Evolutionary conservation across 768 basidiomycete genomes (phyloP).

Genomic region (Pisolithus tinctorius): DNA sequence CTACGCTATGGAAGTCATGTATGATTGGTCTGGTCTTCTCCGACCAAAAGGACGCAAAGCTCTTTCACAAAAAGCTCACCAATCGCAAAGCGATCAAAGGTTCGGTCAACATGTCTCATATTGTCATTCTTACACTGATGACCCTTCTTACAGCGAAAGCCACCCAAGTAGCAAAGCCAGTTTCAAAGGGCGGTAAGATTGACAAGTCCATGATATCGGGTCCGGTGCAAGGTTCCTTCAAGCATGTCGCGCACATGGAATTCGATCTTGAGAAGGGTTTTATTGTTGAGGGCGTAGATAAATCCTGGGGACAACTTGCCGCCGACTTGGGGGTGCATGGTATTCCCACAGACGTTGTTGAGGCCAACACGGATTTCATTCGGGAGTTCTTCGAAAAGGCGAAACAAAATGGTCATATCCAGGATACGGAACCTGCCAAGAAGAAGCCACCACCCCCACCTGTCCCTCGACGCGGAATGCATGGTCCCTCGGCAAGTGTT

Average conservation of each 20-base stretch:
- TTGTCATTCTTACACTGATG: conserved; percentile 3
- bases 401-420: conserved; percentile 25
- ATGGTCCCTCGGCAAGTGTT: conserved; percentile 19
- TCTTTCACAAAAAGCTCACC: conserved; percentile 80
- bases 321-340: conserved; percentile 58
- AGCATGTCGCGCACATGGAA: conserved; percentile 93
- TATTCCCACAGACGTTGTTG: conserved; percentile 60
- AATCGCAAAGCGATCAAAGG: conserved; percentile 56
- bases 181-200: conserved; percentile 65
- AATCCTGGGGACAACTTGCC: conserved; percentile 78
- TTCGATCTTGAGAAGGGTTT: conserved; percentile 85
- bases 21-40: conserved; percentile 91
- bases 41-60: conserved; percentile 77
- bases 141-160: conserved; percentile 36
- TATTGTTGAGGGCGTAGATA: conserved; percentile 80
- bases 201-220: conserved; percentile 91
- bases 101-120: conserved; percentile 21
- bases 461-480: conserved; percentile 26
- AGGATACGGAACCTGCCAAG: conserved; percentile 37
- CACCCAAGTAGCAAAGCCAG: conserved; percentile 47
- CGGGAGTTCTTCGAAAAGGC: conserved; percentile 65
- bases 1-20: conserved; percentile 52
- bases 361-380: conserved; percentile 84
- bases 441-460: conserved; percentile 36
- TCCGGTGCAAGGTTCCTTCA: conserved; percentile 72